Evolutionary conservation across 306 rosid genomes (phyloP), one percentile per base, ranked within the genome.

Genomic region (Fragaria iinumae): DNA sequence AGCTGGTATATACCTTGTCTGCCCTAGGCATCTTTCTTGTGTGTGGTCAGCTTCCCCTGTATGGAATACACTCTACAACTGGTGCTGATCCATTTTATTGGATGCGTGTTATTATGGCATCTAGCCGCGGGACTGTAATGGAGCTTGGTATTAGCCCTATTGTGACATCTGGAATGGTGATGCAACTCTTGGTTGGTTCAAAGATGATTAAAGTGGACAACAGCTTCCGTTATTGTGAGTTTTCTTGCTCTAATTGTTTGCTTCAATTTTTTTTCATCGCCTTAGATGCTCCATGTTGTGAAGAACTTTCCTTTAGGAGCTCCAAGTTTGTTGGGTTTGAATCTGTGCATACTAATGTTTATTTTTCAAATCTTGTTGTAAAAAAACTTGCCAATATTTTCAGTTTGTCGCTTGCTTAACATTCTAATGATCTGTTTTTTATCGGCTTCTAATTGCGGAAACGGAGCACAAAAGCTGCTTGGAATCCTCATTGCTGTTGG

Each of bases 1-100:
- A 91, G 93, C 78, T 86, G 79, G 16, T 14, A 29, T 62, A 62
- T 62, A 4, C 67, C 18, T 13, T 62, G 68, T 32, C 5, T 32
- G 41, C 6, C n/a, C 68, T 63, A 27, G 44, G 18, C 87, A 82
- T 93, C 80, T 91, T 93, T 84, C 83, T 93, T 69, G 98, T 93
- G 4, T 93, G 97, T 68, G 90, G 98, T 77, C 98, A 88, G 86
- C 97, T 93, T 55, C 98, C 98, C 76, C 84, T 93, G 8, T 91
- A 91, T 88, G 98, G 98, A 62, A 93, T 93, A 53, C 98, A 93
- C 85, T 87, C 93, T 29, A 93, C 98, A 20, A 91, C 97, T 1
- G 96, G 96, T 41, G 97, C 98, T 1, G 98, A 93, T 90, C 97
- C 98, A 25, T 93, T 93, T 83, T 93, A 91, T 71, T 93, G 97